Conservation (phyloP, 1,139 yeast genomes). For the Zygotorulaspora mrakii region DNA sequence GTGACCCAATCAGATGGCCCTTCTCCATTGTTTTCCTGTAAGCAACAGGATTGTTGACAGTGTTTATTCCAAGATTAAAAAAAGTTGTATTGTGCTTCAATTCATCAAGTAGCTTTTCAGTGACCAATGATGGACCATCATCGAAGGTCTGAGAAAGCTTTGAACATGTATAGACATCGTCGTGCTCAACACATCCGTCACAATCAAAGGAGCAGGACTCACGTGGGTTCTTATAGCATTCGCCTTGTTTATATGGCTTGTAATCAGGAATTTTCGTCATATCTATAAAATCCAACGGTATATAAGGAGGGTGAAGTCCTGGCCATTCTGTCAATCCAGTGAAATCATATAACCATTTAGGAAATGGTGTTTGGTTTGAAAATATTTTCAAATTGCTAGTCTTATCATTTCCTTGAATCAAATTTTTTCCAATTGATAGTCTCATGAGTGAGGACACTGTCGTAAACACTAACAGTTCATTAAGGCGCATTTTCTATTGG, state of each 20-base stretch:
- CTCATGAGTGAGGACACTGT: neutral
- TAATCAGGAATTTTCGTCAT: constrained; percentile 48
- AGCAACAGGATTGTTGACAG: constrained; percentile 69
- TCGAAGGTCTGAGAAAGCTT: constrained; percentile 83
- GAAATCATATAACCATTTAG: constrained; percentile 70
- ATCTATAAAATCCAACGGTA: constrained; percentile 70
- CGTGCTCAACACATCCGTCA: constrained; percentile 68
- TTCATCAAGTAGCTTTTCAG: constrained; percentile 53
- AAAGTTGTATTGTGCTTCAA: constrained; percentile 63
- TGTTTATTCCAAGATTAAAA: constrained; percentile 80
- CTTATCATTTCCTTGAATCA: neutral
- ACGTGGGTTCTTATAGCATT: constrained; percentile 49
- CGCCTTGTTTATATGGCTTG: constrained; percentile 54
- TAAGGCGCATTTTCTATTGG: neutral
- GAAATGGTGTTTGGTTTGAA: constrained; percentile 50
- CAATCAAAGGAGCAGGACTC: constrained; percentile 82
- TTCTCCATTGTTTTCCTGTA: constrained; percentile 51
- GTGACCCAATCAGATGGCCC: constrained; percentile 84
- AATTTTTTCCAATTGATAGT: neutral
- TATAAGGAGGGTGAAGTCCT: constrained; percentile 77
- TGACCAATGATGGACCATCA: constrained; percentile 85
- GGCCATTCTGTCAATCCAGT: constrained; percentile 84
- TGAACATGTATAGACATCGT: constrained; percentile 75
- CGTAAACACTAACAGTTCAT: neutral
- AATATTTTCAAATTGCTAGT: constrained; percentile 3